Evolutionary conservation across 441 rosid genomes (phyloP).

Genomic region (Macaranga tanarius): DNA sequence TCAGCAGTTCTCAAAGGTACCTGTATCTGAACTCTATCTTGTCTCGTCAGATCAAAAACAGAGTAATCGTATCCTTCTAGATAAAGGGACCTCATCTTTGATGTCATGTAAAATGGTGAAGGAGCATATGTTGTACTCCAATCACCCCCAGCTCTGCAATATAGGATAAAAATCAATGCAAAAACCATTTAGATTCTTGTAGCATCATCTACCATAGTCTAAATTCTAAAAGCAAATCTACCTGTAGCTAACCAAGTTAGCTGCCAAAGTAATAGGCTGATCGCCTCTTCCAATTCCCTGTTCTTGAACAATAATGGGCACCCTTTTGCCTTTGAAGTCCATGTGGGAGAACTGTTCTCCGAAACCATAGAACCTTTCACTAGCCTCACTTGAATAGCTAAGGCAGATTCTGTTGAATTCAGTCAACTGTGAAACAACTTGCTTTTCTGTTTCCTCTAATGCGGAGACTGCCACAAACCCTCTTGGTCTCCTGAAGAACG

Average conservation of each 20-base stretch:
- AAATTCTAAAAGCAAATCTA: constrained; percentile 20
- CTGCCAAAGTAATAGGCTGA: constrained; percentile 70
- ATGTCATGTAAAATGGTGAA: constrained; percentile 74
- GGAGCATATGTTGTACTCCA: constrained; percentile 86
- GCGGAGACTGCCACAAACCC: constrained; percentile 39
- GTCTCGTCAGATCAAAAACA: constrained; percentile 55
- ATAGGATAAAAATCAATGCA: neutral
- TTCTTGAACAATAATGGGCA: constrained; percentile 73
- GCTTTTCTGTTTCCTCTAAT: constrained; percentile 31
- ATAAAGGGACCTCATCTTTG: constrained; percentile 69
- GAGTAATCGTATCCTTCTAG: constrained; percentile 67
- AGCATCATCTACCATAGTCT: neutral
- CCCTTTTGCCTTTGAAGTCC: constrained; percentile 69
- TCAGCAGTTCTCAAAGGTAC: constrained; percentile 27
- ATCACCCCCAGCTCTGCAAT: constrained; percentile 65
- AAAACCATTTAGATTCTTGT: neutral
- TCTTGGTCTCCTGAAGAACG: constrained; percentile 37
- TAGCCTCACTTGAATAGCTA: constrained; percentile 53
- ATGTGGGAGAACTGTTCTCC: constrained; percentile 73
- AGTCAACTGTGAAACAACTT: constrained; percentile 21
- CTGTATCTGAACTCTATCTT: constrained; percentile 67
- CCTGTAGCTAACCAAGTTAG: constrained; percentile 75
- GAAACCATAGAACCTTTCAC: constrained; percentile 64
- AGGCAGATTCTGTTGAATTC: constrained; percentile 53
- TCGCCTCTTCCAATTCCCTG: constrained; percentile 85